Base-by-base conservation (phyloP, 116 monocot species). In the Thalassia testudinum region DNA sequence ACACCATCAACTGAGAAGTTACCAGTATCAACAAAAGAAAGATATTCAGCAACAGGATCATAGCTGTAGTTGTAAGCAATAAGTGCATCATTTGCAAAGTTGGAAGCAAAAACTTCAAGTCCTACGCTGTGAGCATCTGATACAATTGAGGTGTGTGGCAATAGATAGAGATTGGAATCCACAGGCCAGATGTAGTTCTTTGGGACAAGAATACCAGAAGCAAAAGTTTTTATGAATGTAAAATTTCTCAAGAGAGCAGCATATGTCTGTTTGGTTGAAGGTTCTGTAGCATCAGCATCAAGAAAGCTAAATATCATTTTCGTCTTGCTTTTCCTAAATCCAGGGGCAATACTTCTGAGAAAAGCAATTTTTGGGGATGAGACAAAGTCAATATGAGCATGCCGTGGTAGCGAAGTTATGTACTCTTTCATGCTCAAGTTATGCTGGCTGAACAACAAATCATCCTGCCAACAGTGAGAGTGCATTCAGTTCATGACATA, bases 161-260 rank as follows among this genome's bases (percentile, higher is more conserved):
- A 24, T 51, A 86, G 42, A 57, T 92, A 92, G 25, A 43, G 34
- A 59, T 79, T 70, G 50, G 56, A 13, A 54, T 68, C 70, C 15
- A 79, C 56, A 16, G 72, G 78, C 85, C 80, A 90, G 26, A 90
- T 85, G 52, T 90, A 90, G 27, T 56, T 37, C 45, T 90, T 90
- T 0, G 90, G 90, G 29, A 90, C 60, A 42, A 90, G 72, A 64
- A 90, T 81, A 59, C 90, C 90, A 34, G 84, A 72, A 1, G 90
- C 84, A 52, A 90, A 81, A 24, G 85, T 65, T 62, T 71, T 78
- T 47, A 91, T 63, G 28, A 78, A 78, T 38, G 78, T 84, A 47
- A 90, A 77, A 29, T 90, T 90, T 26, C 69, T 81, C 62, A 65
- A 38, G 22, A 91, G 63, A 27, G 75, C 61, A 37, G 63, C 57